phyloP scores from a whole-genome alignment of 805 yeast species.

The Nakazawaea holstii region DNA sequence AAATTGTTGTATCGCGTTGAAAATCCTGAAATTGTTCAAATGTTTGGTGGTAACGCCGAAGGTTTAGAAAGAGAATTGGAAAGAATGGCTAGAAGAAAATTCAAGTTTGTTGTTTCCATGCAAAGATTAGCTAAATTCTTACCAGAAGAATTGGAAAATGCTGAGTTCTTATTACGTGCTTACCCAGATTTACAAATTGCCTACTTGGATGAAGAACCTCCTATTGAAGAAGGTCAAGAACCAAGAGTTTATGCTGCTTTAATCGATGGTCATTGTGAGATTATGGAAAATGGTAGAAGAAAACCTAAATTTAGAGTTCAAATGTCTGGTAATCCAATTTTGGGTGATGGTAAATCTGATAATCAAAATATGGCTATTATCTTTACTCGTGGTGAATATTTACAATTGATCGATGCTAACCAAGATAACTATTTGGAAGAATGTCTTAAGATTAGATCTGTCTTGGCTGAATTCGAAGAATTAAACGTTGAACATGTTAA shows the following conservation, averaged over 20 bases:
- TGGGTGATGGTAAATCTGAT: slow-evolving; percentile 88
- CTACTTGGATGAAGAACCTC: slow-evolving; percentile 90
- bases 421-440: slow-evolving; percentile 85
- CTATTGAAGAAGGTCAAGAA: slow-evolving; percentile 63
- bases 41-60: slow-evolving; percentile 98
- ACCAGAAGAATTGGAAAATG: slow-evolving; percentile 72
- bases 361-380: slow-evolving; percentile 79
- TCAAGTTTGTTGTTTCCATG: slow-evolving; percentile 79
- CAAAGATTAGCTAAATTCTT: slow-evolving; percentile 72
- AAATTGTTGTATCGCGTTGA: slow-evolving; percentile 91
- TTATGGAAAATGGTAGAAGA: slow-evolving; percentile 66
- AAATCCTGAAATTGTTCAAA: slow-evolving; percentile 91
- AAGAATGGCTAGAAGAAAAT: slow-evolving; percentile 80
- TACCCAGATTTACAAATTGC: slow-evolving; percentile 88
- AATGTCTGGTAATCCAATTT: slow-evolving; percentile 77
- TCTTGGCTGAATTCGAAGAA: slow-evolving; percentile 80
- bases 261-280: slow-evolving; percentile 77
- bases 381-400: slow-evolving; percentile 80
- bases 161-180: slow-evolving; percentile 75
- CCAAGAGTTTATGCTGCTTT: slow-evolving; percentile 70
- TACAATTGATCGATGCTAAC: slow-evolving; percentile 81
- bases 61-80: slow-evolving; percentile 93
- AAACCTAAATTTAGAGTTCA: slow-evolving; percentile 73
- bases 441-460: slow-evolving; percentile 77
- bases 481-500: slow-evolving; percentile 68